A percentile compares a stretch with the other conserved stretches of the same genome.
Conservation (phyloP, 805 yeast genomes). For the Debaryomyces hansenii region DNA sequence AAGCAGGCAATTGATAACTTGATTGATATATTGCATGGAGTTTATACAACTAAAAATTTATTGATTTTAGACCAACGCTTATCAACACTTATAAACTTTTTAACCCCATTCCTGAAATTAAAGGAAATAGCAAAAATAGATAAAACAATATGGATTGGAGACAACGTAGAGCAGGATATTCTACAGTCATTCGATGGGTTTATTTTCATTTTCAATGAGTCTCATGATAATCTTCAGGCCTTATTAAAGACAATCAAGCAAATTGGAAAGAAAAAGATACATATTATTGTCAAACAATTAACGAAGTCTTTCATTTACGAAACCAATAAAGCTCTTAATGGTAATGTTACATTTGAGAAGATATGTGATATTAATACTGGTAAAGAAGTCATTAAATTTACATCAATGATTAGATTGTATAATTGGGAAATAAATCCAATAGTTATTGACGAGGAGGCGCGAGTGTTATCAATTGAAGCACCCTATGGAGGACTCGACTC, state of each 20-base stretch:
- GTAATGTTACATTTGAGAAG: conserved; percentile 10
- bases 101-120: conserved; percentile 56
- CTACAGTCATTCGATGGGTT: conserved; percentile 16
- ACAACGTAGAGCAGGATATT: conserved; percentile 9
- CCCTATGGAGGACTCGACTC: conserved; percentile 36
- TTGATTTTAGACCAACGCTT: conserved; percentile 47
- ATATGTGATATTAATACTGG: conserved; percentile 1
- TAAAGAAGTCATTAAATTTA: conserved; percentile 17
- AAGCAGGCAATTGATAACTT: conserved; percentile 18
- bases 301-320: conserved; percentile 31
- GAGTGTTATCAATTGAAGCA: conserved; percentile 43
- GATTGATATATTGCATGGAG: conserved; percentile 17
- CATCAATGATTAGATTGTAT: conserved; percentile 42
- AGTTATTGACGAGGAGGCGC: conserved; percentile 33
- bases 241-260: conserved; percentile 5
- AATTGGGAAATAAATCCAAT: conserved; percentile 49
- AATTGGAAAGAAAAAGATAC: conserved; percentile 11
- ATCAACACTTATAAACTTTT: conserved; percentile 49
- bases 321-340: conserved; percentile 23
- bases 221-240: conserved; percentile 12
- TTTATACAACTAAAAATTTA: conserved; percentile 26
- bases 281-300: conserved; percentile 38
- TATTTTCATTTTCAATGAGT: conserved; percentile 15
- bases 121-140: conserved; percentile 51
- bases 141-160: conserved; percentile 47